Base-by-base conservation (phyloP, 2,329 filamentous ascomycete species). In the Lasiodiplodia citricola region DNA sequence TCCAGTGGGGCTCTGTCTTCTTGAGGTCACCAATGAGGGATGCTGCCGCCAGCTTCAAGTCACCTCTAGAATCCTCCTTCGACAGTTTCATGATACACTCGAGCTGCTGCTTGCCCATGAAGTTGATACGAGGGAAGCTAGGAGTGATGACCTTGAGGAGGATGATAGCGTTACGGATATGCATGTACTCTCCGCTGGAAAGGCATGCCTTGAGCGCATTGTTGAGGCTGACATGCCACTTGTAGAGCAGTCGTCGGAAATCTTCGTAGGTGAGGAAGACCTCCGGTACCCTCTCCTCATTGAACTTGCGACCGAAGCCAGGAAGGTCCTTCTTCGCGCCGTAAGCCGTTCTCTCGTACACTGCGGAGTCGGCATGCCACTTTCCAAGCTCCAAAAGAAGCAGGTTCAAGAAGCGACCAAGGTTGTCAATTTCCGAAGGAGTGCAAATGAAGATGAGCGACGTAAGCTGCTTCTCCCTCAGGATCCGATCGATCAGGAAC, bases 121-220 rank as follows among this genome's bases (percentile, higher is more conserved):
- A 96, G 75, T 97, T 93, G 69, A 98, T 88, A 18, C 90, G 91
- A 4, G 96, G 96, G 85, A 97, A 99, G 74, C 90, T 87, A 63
- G 93, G 89, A 28, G 93, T 87, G 58, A 97, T 86, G 13, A 88
- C 87, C 77, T 96, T 96, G 69, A 99, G 85, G 4, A 98, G 86
- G 69, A 92, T 96, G 73, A 98, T 96, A 55, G 94, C 93, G 77
- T 99, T 99, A 67, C 95, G 90, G 77, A 98, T 97, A 79, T 97
- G 94, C 91, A 97, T 97, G 87, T 96, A 99, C 80, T 98, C 95
- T 38, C 88, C 90, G 35, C 91, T 91, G 21, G 89, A 88, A 57
- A 99, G 85, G 77, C 95, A 97, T 47, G 87, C 87, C 77, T 94
- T 94, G 67, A 99, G 83, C 2, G 95, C 93, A 62, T 84, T 87